Base-by-base conservation (phyloP, 2,329 filamentous ascomycete genomes). In the Trichoderma koningiopsis region DNA sequence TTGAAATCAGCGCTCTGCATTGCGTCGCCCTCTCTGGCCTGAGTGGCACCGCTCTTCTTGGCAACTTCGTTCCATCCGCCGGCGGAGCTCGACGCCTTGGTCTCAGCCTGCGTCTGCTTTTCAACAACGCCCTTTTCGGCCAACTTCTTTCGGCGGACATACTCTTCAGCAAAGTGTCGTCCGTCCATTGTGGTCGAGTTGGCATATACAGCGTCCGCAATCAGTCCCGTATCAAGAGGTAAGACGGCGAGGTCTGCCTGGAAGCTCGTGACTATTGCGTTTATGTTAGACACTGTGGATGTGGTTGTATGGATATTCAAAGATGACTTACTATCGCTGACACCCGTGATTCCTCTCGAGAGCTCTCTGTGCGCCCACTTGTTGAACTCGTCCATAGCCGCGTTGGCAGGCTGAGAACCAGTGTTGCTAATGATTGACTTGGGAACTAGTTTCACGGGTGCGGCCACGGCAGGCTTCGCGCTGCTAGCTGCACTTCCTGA, bases 41-140 rank as follows among this genome's bases (percentile, higher is more conserved):
- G 74, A 63, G 71, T 72, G 60, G 79, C 78, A 68, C 83, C 81
- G 60, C 92, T 91, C 85, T 97, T 97, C 89, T 98, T 98, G 1
- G 96, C 96, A 64, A 99, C 96, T 82, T 98, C 96, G 74, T 87
- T 97, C 96, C 96, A 99, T 24, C 95, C 95, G 68, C 92, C 90
- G 31, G 85, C 82, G 31, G 81, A 76, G 61, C 81, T 72, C 79
- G 83, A 71, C 75, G 79, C 68, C 76, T 85, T 77, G 71, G 83
- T 85, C 3, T 88, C 86, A 61, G 82, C 85, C 59, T 87, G 84
- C 19, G 88, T 85, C 67, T 92, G 88, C 75, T 92, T 91, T 78
- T 94, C 92, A 22, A 97, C 85, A 52, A 97, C 87, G 49, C 96
- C 96, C 83, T 94, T 96, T 74, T 98, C 95, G 0, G 96, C 95